Evolutionary conservation across 352 stramenopile species (phyloP).

Genomic region (Pythium volutum): DNA sequence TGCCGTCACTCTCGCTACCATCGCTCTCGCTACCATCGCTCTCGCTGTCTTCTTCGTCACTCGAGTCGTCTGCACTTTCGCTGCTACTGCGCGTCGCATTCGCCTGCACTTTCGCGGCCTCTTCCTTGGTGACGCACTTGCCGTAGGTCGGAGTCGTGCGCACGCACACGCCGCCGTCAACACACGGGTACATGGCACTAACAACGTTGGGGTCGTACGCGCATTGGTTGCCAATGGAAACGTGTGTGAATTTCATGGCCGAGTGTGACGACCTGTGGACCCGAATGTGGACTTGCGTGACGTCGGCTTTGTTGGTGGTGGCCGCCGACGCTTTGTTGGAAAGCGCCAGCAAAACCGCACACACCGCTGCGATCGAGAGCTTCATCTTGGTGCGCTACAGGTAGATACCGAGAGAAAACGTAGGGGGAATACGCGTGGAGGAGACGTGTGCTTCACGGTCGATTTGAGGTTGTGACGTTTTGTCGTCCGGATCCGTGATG

Average conservation of each 20-base stretch:
- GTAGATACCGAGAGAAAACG: too few species aligned
- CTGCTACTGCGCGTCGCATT: not conserved
- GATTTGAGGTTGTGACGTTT: too few species aligned
- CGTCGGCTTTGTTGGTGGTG: too few species aligned
- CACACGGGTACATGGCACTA: constrained; percentile 51
- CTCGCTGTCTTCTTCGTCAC: not conserved
- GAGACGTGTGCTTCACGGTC: too few species aligned
- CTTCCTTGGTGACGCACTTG: constrained; percentile 34
- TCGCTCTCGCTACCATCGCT: not conserved
- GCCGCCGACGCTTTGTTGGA: too few species aligned
- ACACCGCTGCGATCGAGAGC: too few species aligned
- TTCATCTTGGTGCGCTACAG: too few species aligned
- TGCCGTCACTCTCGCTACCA: not conserved
- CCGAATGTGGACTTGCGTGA: too few species aligned
- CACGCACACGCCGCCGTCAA: constrained; percentile 38
- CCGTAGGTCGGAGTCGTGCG: constrained; percentile 58
- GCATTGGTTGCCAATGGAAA: constrained; percentile 41
- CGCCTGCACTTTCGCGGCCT: not conserved
- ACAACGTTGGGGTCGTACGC: constrained; percentile 55
- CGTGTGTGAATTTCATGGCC: not conserved
- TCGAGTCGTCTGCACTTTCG: not conserved
- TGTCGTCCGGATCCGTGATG: too few species aligned
- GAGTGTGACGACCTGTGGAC: not conserved
- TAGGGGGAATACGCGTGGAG: too few species aligned
- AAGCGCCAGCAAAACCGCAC: too few species aligned